Evolutionary conservation across 768 basidiomycete genomes (phyloP).

Genomic region (Boletus rufocinnamomeus): DNA sequence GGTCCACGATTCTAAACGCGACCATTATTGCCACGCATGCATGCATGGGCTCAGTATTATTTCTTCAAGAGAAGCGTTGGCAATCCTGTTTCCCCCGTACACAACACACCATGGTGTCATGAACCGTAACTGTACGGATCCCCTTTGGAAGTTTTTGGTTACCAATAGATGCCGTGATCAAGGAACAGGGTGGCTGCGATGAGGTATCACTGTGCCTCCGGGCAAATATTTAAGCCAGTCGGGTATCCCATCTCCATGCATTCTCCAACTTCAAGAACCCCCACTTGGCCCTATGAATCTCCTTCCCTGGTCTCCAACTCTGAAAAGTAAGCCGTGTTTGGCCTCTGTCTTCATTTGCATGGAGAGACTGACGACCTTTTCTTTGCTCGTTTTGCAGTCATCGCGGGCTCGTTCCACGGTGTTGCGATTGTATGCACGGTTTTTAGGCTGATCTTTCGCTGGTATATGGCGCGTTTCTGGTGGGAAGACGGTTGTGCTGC

Average conservation of each 20-base stretch:
- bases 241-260: background rate
- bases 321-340: constrained; percentile 15
- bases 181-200: background rate
- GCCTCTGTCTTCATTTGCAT: background rate
- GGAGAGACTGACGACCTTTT: background rate
- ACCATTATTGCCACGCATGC: too few species aligned
- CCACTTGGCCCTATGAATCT: background rate
- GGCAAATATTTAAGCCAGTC: constrained; percentile 2
- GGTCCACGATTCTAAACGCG: background rate
- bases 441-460: constrained; percentile 26
- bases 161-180: constrained; percentile 10
- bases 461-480: constrained; percentile 26
- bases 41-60: too few species aligned
- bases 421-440: constrained; percentile 28
- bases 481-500: constrained; percentile 34
- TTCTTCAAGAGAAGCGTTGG: too few species aligned
- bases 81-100: too few species aligned
- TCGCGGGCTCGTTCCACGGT: constrained; percentile 18
- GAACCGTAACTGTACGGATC: background rate
- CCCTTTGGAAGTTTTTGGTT: background rate
- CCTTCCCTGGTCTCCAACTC: constrained; percentile 10
- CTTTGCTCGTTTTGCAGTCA: constrained; percentile 12
- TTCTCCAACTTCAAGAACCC: background rate
- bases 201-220: background rate
- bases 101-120: background rate